These are phyloP conservation scores for Jaminaea rosea DNA, from an alignment of 1,284 basidiomycete species.

Conservation along the genomic window DNA sequence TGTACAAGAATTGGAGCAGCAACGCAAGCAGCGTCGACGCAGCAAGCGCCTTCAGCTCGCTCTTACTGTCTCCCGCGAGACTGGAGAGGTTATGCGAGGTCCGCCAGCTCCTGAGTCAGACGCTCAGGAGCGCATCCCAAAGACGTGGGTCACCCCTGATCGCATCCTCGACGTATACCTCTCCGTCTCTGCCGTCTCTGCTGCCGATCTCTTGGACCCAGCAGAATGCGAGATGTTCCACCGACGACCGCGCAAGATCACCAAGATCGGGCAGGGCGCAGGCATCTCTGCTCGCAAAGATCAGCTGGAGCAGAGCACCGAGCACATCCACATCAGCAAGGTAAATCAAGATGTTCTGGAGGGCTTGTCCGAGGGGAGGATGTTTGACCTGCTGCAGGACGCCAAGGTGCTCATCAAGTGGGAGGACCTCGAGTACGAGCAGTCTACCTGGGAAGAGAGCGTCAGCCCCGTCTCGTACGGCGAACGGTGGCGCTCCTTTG, in stretches of 20 bases:
- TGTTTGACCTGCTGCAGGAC: constrained; percentile 10
- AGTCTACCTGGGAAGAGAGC: constrained; percentile 76
- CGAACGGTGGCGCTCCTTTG: constrained; percentile 58
- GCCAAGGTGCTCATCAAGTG: constrained; percentile 59
- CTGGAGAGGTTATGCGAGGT: constrained; percentile 18
- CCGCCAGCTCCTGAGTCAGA: constrained; percentile 25
- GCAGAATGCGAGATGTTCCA: neutral
- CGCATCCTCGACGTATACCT: constrained; percentile 25
- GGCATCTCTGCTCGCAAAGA: neutral
- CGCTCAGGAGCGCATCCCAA: constrained; percentile 23
- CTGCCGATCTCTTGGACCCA: neutral
- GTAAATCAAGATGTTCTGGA: constrained; percentile 12
- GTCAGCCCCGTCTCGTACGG: constrained; percentile 60
- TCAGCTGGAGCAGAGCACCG: constrained; percentile 9
- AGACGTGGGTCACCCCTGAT: constrained; percentile 25
- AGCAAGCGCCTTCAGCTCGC: neutral
- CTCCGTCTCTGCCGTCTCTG: constrained; percentile 1
- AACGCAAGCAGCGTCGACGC: neutral
- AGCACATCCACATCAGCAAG: constrained; percentile 13
- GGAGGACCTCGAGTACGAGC: constrained; percentile 78
- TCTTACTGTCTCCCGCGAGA: constrained; percentile 3
- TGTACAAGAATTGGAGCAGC: neutral
- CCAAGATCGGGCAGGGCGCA: constrained; percentile 7
- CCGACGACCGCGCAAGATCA: constrained; percentile 6
- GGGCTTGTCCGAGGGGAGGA: constrained; percentile 13